These are phyloP conservation scores for Coelomomyces lativittatus DNA, from an alignment of 371 early-diverging fungal genomes.

Conservation along the genomic window DNA sequence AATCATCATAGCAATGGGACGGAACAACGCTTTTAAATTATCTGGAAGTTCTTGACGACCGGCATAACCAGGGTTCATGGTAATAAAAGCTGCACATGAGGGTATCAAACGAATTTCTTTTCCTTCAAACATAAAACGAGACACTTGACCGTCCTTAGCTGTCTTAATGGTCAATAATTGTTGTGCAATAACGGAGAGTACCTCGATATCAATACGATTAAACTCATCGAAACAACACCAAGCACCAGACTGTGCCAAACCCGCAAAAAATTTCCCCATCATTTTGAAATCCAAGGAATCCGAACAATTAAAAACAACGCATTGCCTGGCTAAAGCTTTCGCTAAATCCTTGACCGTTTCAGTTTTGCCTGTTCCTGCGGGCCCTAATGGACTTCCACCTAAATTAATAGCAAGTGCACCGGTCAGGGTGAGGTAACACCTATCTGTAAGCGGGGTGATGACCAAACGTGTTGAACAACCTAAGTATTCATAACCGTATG, in stretches of 20 bases:
- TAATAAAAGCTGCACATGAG: slow-evolving; percentile 40
- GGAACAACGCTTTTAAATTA: slow-evolving; percentile 34
- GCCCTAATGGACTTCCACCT: slow-evolving; percentile 39
- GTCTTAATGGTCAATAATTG: slow-evolving; percentile 34
- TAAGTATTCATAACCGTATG: slow-evolving; percentile 42
- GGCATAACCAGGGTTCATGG: slow-evolving; percentile 44
- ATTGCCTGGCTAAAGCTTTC: slow-evolving; percentile 36
- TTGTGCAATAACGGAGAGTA: slow-evolving; percentile 40
- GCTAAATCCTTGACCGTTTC: slow-evolving; percentile 49
- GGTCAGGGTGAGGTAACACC: slow-evolving; percentile 37
- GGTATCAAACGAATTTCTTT: slow-evolving; percentile 35
- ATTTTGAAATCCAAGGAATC: slow-evolving; percentile 41
- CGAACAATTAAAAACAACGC: slow-evolving; percentile 46
- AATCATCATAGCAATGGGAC: slow-evolving; percentile 47
- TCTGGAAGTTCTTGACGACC: slow-evolving; percentile 42
- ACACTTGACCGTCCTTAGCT: slow-evolving; percentile 26
- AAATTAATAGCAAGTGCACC: slow-evolving; percentile 44
- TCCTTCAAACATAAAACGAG: slow-evolving; percentile 32
- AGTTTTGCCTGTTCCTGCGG: slow-evolving; percentile 47
- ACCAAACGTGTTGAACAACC: slow-evolving; percentile 43
- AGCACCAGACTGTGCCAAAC: slow-evolving; percentile 29
- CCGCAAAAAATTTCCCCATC: slow-evolving; percentile 47
- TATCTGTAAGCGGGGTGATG: slow-evolving; percentile 44
- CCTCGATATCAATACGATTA: slow-evolving; percentile 42
- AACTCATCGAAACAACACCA: slow-evolving; percentile 52